phyloP scores from a whole-genome alignment of 768 basidiomycete genomes.

The Hericium rajendrae region DNA sequence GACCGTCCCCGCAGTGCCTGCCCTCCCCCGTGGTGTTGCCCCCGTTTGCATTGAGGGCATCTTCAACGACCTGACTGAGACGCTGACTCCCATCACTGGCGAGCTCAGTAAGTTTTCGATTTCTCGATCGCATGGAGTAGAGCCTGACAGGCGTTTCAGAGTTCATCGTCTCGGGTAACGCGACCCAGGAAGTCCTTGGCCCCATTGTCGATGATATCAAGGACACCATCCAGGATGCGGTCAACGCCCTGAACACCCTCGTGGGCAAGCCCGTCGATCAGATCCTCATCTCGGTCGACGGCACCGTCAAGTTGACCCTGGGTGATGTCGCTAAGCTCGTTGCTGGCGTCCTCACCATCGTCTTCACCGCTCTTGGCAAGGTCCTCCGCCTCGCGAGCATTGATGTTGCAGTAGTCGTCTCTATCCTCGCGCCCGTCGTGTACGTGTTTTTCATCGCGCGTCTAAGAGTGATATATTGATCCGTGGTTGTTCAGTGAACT shows the following conservation, averaged over 20 bases:
- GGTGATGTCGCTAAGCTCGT: neutral
- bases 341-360: neutral
- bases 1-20: neutral
- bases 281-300: neutral
- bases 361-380: neutral
- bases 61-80: slow-evolving; percentile 12
- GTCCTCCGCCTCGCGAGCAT: neutral
- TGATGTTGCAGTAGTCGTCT: neutral
- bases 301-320: neutral
- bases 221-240: neutral
- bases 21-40: neutral
- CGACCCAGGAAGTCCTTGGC: neutral
- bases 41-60: slow-evolving; percentile 8
- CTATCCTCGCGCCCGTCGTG: neutral
- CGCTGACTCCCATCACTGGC: slow-evolving; percentile 12
- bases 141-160: neutral
- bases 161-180: neutral
- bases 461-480: neutral
- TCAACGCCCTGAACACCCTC: neutral
- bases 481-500: neutral
- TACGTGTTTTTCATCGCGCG: neutral
- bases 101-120: slow-evolving; percentile 20
- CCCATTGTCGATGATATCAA: neutral
- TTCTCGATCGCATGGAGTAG: neutral
- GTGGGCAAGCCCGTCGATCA: neutral